Evolutionary conservation across 371 early-diverging fungal genomes (phyloP).

Genomic region (Mucor lusitanicus): DNA sequence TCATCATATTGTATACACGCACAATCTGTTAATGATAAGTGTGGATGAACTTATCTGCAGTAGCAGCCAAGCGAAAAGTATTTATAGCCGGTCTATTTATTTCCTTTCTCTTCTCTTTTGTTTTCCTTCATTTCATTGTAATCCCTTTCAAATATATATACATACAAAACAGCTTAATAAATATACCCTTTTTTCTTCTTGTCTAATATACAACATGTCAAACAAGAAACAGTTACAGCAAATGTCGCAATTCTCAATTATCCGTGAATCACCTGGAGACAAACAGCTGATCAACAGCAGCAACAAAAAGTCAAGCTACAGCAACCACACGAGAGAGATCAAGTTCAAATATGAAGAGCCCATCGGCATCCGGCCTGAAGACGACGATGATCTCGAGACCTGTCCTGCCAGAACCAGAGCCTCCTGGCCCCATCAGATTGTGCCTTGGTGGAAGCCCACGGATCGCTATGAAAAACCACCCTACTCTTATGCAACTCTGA

Average conservation of each 20-base stretch:
- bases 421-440: conserved; percentile 43
- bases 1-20: not conserved
- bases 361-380: conserved; percentile 42
- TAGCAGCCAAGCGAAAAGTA: no score
- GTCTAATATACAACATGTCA: conserved; percentile 6
- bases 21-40: not conserved
- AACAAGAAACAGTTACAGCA: conserved; percentile 9
- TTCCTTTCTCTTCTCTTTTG: not conserved
- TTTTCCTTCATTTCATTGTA: conserved; percentile 1
- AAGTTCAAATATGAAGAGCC: conserved; percentile 42
- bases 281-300: not conserved
- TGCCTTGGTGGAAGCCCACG: conserved; percentile 50
- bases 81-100: conserved; percentile 7
- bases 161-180: not conserved
- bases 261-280: conserved; percentile 25
- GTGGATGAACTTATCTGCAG: not conserved
- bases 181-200: not conserved
- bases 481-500: conserved; percentile 90
- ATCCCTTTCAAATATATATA: not conserved
- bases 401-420: conserved; percentile 43
- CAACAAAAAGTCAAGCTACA: conserved; percentile 2
- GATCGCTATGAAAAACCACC: conserved; percentile 73
- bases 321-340: conserved; percentile 14
- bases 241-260: conserved; percentile 32
- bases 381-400: conserved; percentile 47